Base-by-base conservation (phyloP, 768 basidiomycete genomes). In the Lentinula raphanica region DNA sequence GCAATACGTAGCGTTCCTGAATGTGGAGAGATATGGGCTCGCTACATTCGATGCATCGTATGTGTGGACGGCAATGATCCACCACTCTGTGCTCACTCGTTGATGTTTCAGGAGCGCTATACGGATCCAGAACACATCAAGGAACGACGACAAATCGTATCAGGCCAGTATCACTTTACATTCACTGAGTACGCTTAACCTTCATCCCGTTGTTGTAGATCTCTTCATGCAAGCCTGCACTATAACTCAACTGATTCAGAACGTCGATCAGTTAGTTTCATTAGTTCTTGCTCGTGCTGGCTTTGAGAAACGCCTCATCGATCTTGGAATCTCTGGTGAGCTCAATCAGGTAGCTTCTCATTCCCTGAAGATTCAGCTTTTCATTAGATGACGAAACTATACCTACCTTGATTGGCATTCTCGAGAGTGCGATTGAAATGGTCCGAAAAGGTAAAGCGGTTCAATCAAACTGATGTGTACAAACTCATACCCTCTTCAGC, bases 11-110 rank as follows among this genome's bases (percentile, higher is more conserved):
- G 91, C 65, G 83, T 86, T 0, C 90, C 92, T 39, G 80, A 77
- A 17, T 89, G 81, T 32, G 92, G 92, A 19, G 87, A 90, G 64
- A 73, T 91, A 15, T 90, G 88, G 87, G 85, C 89, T 5, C 77
- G 84, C 40, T 90, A 90, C 67, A 83, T 94, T 12, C 84, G 88
- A 38, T 80, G 81, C 62, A 64, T 89, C 71, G 92, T 89, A 56
- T 61, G 80, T 65, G 21, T 23, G 13, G 19, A 55, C 53, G 23
- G 11, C 32, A 31, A 3, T 8, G 17, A 48, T n/a, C 23, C 36
- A 8, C 51, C 6, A 55, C 28, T 23, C 21, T 44, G 19, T 46
- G 31, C 50, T 53, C 61, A 27, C 62, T 39, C 25, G 39, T 35
- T 21, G 39, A 13, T 39, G 27, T 13, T 23, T n/a, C 56, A 83